These are phyloP conservation scores for Arachnomyces sp. DNA, from an alignment of 2,329 filamentous ascomycete genomes.

Conservation along the genomic window DNA sequence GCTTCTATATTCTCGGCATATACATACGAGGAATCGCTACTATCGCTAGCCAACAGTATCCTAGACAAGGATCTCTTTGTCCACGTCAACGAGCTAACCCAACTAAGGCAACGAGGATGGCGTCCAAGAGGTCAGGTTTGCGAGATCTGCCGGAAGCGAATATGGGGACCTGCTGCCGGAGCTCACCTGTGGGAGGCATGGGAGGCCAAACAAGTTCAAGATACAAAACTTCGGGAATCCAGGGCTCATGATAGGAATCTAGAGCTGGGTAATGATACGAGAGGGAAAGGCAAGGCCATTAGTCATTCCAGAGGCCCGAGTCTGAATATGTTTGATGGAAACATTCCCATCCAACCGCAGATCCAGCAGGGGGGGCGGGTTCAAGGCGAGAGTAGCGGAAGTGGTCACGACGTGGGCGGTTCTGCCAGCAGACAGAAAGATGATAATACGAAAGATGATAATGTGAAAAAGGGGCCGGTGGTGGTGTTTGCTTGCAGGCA, in stretches of 20 bases:
- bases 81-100: constrained; percentile 66
- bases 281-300: constrained; percentile 34
- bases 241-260: constrained; percentile 22
- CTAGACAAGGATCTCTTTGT: constrained; percentile 84
- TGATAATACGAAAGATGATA: not conserved
- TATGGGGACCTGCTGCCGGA: constrained; percentile 84
- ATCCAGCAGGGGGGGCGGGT: constrained; percentile 9
- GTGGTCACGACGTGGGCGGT: not conserved
- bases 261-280: constrained; percentile 19
- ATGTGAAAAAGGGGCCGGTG: constrained; percentile 21
- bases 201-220: constrained; percentile 51
- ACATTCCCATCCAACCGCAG: constrained; percentile 11
- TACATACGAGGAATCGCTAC: constrained; percentile 84
- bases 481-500: constrained; percentile 44
- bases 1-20: constrained; percentile 91
- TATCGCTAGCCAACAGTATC: constrained; percentile 75
- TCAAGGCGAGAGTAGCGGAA: not conserved
- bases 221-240: constrained; percentile 22
- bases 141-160: constrained; percentile 71
- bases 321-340: constrained; percentile 10
- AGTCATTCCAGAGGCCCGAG: constrained; percentile 14
- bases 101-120: constrained; percentile 78
- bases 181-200: constrained; percentile 72
- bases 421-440: constrained; percentile 1
- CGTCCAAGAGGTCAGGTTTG: constrained; percentile 78